Conservation (phyloP, 805 yeast species). For the Teunomyces cretensis region DNA sequence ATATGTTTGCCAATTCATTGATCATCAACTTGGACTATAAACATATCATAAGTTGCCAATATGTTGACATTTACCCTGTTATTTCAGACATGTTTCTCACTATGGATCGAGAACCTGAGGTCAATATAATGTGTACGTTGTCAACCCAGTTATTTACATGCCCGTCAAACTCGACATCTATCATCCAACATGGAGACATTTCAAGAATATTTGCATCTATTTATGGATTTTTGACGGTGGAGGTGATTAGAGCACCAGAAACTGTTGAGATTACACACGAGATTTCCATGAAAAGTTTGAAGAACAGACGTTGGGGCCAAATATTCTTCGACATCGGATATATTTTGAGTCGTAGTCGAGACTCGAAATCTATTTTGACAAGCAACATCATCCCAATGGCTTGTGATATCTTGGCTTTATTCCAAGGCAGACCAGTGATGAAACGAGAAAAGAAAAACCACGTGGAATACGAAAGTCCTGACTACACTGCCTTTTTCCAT, state of each 20-base stretch:
- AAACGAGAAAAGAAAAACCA: constrained; percentile 76
- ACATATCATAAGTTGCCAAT: constrained; percentile 66
- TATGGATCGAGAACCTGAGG: constrained; percentile 86
- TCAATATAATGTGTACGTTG: constrained; percentile 67
- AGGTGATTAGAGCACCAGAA: constrained; percentile 46
- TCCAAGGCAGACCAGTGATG: constrained; percentile 77
- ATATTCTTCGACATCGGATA: constrained; percentile 78
- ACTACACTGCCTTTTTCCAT: constrained; percentile 71
- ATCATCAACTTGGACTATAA: constrained; percentile 60
- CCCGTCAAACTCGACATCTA: constrained; percentile 71
- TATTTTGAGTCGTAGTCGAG: constrained; percentile 66
- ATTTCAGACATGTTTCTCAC: constrained; percentile 67
- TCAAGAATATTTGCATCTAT: constrained; percentile 61
- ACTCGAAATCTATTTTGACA: constrained; percentile 47
- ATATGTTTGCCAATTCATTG: constrained; percentile 61
- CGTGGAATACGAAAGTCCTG: constrained; percentile 87
- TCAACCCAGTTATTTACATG: constrained; percentile 89
- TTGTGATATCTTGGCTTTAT: constrained; percentile 62
- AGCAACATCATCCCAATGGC: constrained; percentile 54
- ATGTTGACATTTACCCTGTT: constrained; percentile 79
- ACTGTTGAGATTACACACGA: constrained; percentile 37
- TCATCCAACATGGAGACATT: constrained; percentile 64
- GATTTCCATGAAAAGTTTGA: constrained; percentile 47
- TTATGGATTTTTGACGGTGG: constrained; percentile 59
- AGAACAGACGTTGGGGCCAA: constrained; percentile 75